A percentile compares a stretch with the other conserved stretches of the same genome.
These are phyloP conservation scores for Glebionis coronaria DNA, from an alignment of 129 eudicot species.

Conservation along the genomic window DNA sequence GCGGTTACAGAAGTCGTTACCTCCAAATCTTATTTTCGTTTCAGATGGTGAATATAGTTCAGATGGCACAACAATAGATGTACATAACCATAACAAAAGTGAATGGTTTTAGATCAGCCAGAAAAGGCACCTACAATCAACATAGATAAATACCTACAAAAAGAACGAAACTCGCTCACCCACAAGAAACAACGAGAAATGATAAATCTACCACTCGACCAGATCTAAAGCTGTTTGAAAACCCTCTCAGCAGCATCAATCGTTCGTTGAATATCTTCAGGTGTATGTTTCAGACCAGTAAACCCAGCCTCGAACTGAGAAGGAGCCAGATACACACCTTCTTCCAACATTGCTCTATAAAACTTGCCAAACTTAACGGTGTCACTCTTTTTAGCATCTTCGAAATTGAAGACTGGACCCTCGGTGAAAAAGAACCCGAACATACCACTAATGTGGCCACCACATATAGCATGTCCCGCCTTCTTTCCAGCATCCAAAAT, in stretches of 20 bases:
- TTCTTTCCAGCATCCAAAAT: slow-evolving; percentile 72
- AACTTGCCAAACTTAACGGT: slow-evolving; percentile 75
- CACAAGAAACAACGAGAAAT: no score
- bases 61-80: background rate
- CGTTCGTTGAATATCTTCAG: slow-evolving; percentile 73
- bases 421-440: slow-evolving; percentile 91
- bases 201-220: slow-evolving; percentile 18
- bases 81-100: background rate
- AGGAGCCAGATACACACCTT: slow-evolving; percentile 96
- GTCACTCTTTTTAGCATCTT: slow-evolving; percentile 90
- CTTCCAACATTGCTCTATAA: slow-evolving; percentile 88
- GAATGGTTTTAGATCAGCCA: slow-evolving; percentile 5
- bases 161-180: background rate
- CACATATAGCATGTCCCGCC: slow-evolving; percentile 82
- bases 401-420: slow-evolving; percentile 79
- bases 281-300: slow-evolving; percentile 76
- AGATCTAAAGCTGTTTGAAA: slow-evolving; percentile 48
- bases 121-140: slow-evolving; percentile 25
- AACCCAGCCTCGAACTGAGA: slow-evolving; percentile 99
- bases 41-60: no score
- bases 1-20: no score
- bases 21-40: no score
- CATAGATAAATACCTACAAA: background rate
- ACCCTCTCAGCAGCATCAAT: slow-evolving; percentile 92
- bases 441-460: slow-evolving; percentile 83